Percentiles rank a stretch among this genome's conserved stretches.
phyloP scores from a whole-genome alignment of 345 rosid genomes.

The Microthlaspi erraticum region DNA sequence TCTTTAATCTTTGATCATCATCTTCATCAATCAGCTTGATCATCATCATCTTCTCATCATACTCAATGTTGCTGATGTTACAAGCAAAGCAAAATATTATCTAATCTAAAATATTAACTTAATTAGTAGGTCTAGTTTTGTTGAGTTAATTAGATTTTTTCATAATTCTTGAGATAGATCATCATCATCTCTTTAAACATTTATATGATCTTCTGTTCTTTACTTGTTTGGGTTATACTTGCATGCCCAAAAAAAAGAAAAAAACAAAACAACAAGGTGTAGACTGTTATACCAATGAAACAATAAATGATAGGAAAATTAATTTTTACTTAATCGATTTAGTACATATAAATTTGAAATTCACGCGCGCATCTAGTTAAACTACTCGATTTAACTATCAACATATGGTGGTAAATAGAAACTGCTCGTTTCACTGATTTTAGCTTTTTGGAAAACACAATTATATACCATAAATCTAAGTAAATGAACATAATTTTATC shows the following conservation, averaged over 20 bases:
- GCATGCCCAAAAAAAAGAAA: background rate
- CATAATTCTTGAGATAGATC: conserved; percentile 11
- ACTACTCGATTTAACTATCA: conserved; percentile 12
- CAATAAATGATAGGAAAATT: background rate
- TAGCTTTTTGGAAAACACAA: background rate
- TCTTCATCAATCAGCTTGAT: conserved; percentile 25
- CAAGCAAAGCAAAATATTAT: conserved; percentile 47
- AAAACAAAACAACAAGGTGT: too few relatives aligned
- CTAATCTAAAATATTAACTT: conserved; percentile 12
- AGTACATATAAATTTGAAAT: background rate
- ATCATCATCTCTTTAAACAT: background rate
- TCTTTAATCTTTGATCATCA: conserved; percentile 17
- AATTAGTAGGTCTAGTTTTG: background rate
- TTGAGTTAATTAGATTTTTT: background rate
- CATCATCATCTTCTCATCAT: conserved; percentile 36
- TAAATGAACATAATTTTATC: background rate
- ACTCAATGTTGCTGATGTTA: conserved; percentile 46
- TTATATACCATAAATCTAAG: conserved; percentile 3
- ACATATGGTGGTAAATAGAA: background rate
- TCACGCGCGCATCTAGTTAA: conserved; percentile 4
- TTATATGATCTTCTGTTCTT: conserved; percentile 12
- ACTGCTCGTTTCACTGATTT: background rate
- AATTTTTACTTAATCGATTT: background rate
- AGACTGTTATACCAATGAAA: conserved; percentile 11
- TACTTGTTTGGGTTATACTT: conserved; percentile 12